phyloP scores from a whole-genome alignment of 768 basidiomycete species.

The Tephrocybe sp. region DNA sequence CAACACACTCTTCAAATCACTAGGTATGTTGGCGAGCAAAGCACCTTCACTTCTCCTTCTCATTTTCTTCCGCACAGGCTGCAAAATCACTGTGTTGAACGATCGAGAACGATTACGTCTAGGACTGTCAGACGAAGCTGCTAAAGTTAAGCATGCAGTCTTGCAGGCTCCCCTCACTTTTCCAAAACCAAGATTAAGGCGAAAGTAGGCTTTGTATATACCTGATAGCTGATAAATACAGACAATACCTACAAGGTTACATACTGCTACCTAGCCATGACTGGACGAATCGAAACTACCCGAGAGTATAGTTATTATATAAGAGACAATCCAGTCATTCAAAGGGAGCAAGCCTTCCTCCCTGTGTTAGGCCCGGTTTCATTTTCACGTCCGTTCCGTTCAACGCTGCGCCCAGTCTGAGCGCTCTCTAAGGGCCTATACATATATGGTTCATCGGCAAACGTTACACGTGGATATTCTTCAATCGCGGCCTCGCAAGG shows the following conservation, averaged over 20 bases:
- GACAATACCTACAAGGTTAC: too few species aligned
- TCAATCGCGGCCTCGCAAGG: background rate
- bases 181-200: conserved; percentile 59
- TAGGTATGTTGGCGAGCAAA: conserved; percentile 44
- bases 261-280: too few species aligned
- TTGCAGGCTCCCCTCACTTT: conserved; percentile 79
- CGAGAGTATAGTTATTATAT: too few species aligned
- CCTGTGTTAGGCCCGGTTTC: too few species aligned
- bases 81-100: conserved; percentile 60
- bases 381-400: too few species aligned
- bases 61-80: conserved; percentile 48
- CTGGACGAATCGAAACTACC: too few species aligned
- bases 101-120: conserved; percentile 66
- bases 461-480: background rate
- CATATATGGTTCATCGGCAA: background rate
- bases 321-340: background rate
- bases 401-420: too few species aligned
- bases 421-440: background rate
- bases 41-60: conserved; percentile 9
- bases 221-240: too few species aligned
- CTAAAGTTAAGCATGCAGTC: conserved; percentile 68
- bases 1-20: conserved; percentile 70
- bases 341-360: background rate
- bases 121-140: conserved; percentile 64
- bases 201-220: conserved; percentile 33